These are phyloP conservation scores for Earliella scabrosa DNA, from an alignment of 1,284 basidiomycete genomes.

Conservation along the genomic window DNA sequence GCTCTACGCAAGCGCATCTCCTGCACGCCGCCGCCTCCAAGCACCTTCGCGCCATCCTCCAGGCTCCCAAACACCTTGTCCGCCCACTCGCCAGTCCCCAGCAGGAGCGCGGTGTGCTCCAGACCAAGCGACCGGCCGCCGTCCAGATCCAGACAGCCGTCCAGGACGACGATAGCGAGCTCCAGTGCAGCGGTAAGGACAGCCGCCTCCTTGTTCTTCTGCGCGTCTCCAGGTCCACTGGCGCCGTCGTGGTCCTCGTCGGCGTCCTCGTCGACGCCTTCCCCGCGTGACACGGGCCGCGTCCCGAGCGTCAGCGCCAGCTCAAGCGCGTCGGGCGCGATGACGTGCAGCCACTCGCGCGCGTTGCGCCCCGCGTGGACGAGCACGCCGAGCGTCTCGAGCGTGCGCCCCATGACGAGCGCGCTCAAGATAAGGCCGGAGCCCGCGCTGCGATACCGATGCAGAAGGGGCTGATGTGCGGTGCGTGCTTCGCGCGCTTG, in stretches of 20 bases:
- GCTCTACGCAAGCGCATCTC: slow-evolving; percentile 65
- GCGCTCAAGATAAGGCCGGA: slow-evolving; percentile 83
- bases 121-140: slow-evolving; percentile 75
- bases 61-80: slow-evolving; percentile 66
- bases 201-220: slow-evolving; percentile 59
- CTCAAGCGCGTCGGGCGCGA: slow-evolving; percentile 83
- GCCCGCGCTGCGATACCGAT: slow-evolving; percentile 72
- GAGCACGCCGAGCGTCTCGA: slow-evolving; percentile 81
- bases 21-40: slow-evolving; percentile 69
- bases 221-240: slow-evolving; percentile 20
- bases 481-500: slow-evolving; percentile 75
- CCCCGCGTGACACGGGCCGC: slow-evolving; percentile 56
- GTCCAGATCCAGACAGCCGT: slow-evolving; percentile 78
- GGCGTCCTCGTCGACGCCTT: slow-evolving; percentile 48
- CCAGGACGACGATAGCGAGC: slow-evolving; percentile 76
- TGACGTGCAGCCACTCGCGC: slow-evolving; percentile 75
- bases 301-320: slow-evolving; percentile 81
- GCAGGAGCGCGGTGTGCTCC: slow-evolving; percentile 73
- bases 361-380: slow-evolving; percentile 83
- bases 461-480: slow-evolving; percentile 47
- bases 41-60: slow-evolving; percentile 65
- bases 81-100: slow-evolving; percentile 84
- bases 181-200: slow-evolving; percentile 80
- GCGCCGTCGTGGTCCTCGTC: slow-evolving; percentile 28
- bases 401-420: slow-evolving; percentile 72